Percentiles rank a stretch among this genome's conserved stretches.
Conservation (phyloP, 495 filamentous ascomycete species). For the Neurospora sp. region DNA sequence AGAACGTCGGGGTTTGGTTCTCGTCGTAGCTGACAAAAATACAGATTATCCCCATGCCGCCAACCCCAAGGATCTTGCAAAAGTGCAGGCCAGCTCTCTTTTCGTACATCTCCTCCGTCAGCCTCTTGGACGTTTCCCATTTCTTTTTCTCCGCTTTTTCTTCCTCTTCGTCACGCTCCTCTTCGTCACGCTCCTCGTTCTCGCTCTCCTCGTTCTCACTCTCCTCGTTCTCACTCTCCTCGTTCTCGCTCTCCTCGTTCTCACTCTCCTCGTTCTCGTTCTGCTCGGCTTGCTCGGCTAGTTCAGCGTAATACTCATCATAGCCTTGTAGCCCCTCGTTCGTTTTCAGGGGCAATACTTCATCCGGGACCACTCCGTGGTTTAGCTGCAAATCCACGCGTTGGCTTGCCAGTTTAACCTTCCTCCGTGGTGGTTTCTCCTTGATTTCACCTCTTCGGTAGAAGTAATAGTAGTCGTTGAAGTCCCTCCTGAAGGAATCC, state of each 20-base stretch:
- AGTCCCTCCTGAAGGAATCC: neutral
- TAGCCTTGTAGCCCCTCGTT: neutral
- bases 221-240: neutral
- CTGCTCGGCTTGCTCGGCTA: neutral
- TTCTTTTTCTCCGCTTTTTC: neutral
- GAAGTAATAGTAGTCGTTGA: neutral
- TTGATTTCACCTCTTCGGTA: neutral
- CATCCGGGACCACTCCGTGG: neutral
- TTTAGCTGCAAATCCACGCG: neutral
- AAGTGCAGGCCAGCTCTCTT: neutral
- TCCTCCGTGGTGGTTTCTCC: neutral
- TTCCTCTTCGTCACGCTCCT: neutral
- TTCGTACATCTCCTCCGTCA: neutral
- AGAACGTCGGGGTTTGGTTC: neutral
- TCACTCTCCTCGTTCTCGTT: neutral
- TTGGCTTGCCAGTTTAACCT: neutral
- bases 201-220: neutral
- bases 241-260: neutral
- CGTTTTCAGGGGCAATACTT: neutral
- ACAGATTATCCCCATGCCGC: neutral
- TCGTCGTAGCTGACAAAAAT: neutral
- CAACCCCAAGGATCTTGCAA: neutral
- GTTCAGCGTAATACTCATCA: neutral
- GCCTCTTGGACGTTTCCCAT: neutral
- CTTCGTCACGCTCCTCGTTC: neutral